A percentile compares a stretch with the other conserved stretches of the same genome.
Evolutionary conservation across 768 basidiomycete genomes (phyloP).

Genomic region (Xerocomellus amylosporus): DNA sequence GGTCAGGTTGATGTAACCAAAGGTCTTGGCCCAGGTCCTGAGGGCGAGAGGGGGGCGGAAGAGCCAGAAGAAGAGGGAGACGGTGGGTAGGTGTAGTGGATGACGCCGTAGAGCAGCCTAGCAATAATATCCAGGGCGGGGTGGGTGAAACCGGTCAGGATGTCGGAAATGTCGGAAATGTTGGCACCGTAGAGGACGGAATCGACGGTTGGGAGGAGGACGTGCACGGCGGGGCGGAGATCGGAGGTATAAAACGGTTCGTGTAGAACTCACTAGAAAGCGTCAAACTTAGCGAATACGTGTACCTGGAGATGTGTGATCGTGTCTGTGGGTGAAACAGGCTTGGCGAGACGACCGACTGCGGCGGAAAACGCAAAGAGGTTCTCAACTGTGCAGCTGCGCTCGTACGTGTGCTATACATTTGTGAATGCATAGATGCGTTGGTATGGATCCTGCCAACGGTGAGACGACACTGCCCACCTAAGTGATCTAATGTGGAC

Average conservation of each 20-base stretch:
- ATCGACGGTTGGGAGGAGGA: conserved; percentile 91
- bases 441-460: not conserved
- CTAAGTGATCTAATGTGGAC: no score
- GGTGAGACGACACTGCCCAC: not conserved
- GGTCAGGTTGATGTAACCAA: no score
- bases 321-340: conserved; percentile 65
- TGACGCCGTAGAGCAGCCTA: conserved; percentile 96
- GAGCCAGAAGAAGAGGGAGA: no score
- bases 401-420: not conserved
- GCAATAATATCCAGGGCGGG: conserved; percentile 89
- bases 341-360: conserved; percentile 70
- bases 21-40: no score
- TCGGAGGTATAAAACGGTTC: conserved; percentile 73
- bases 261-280: no score
- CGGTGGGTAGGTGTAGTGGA: conserved; percentile 85
- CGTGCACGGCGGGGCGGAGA: conserved; percentile 74
- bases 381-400: conserved; percentile 3
- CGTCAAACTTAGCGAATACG: no score
- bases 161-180: conserved; percentile 94
- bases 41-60: no score
- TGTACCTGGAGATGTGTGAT: conserved; percentile 56
- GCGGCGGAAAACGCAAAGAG: conserved; percentile 55
- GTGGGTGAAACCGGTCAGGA: conserved; percentile 92
- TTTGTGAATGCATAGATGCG: not conserved
- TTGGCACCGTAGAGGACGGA: conserved; percentile 96